A percentile compares a stretch with the other conserved stretches of the same genome.
Evolutionary conservation across 352 stramenopile species (phyloP).

Genomic region (Phytophthora brassicae): DNA sequence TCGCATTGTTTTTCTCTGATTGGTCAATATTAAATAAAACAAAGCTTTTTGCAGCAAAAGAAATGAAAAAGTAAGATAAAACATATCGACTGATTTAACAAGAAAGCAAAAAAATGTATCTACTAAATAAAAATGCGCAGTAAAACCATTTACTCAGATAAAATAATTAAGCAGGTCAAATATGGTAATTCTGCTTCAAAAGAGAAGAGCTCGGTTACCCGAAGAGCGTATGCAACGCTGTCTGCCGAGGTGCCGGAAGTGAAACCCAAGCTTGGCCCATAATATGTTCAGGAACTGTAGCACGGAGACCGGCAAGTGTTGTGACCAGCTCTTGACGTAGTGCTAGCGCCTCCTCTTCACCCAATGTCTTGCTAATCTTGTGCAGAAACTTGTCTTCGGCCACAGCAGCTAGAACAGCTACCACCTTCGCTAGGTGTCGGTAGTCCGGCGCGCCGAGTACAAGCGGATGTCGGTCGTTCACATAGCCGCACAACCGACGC

Average conservation of each 20-base stretch:
- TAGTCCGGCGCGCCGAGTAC: constrained; percentile 54
- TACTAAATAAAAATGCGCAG: too few species aligned
- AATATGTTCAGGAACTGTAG: constrained; percentile 49
- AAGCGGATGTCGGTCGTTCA: constrained; percentile 56
- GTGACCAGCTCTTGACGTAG: constrained; percentile 47
- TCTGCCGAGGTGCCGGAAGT: constrained; percentile 54
- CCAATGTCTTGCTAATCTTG: constrained; percentile 39
- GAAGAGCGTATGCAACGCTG: constrained; percentile 69
- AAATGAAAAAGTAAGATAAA: too few species aligned
- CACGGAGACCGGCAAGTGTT: constrained; percentile 49
- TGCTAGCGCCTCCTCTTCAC: constrained; percentile 42
- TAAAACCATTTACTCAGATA: too few species aligned
- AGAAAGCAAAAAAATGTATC: too few species aligned
- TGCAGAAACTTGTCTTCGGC: constrained; percentile 45
- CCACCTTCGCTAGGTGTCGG: constrained; percentile 52
- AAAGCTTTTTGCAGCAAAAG: too few species aligned
- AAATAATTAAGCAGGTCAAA: too few species aligned
- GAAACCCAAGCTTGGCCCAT: constrained; percentile 65
- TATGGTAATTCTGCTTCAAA: too few species aligned
- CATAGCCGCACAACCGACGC: constrained; percentile 63
- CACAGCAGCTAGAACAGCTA: constrained; percentile 62
- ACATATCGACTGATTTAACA: too few species aligned
- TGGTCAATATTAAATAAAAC: too few species aligned
- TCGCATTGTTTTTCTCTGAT: too few species aligned
- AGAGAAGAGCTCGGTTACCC: constrained; percentile 30